A percentile compares a stretch with the other conserved stretches of the same genome.
phyloP scores from a whole-genome alignment of 805 yeast genomes.

The Candida yuanshanica region DNA sequence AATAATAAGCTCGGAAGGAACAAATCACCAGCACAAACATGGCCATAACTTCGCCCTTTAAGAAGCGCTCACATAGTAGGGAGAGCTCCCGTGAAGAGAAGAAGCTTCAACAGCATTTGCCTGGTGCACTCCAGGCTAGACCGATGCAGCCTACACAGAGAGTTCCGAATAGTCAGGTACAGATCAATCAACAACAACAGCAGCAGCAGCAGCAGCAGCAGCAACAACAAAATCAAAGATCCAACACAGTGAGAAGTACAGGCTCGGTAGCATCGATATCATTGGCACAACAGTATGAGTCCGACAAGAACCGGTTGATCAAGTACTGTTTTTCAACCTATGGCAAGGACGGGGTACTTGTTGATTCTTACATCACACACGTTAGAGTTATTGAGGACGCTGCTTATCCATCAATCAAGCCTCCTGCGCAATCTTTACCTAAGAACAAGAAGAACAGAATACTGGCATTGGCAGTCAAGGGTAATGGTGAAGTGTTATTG shows the following conservation, averaged over 20 bases:
- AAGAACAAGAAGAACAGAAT: slow-evolving; percentile 56
- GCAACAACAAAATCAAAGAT: slow-evolving; percentile 19
- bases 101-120: not conserved
- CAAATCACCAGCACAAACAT: too few species aligned
- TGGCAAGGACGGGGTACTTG: slow-evolving; percentile 36
- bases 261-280: slow-evolving; percentile 25
- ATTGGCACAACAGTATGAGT: slow-evolving; percentile 53
- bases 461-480: slow-evolving; percentile 50
- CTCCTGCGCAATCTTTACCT: slow-evolving; percentile 47
- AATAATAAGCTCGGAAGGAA: not conserved
- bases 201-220: slow-evolving; percentile 15
- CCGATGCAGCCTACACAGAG: slow-evolving; percentile 5
- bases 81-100: slow-evolving; percentile 26
- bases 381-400: slow-evolving; percentile 71
- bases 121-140: slow-evolving; percentile 9
- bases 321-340: slow-evolving; percentile 43
- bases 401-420: slow-evolving; percentile 59
- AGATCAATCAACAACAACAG: slow-evolving; percentile 11
- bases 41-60: slow-evolving; percentile 33
- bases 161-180: slow-evolving; percentile 8
- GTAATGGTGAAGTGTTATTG: slow-evolving; percentile 60
- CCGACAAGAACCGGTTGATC: slow-evolving; percentile 44
- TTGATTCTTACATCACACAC: slow-evolving; percentile 69
- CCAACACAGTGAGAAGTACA: slow-evolving; percentile 22
- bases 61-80: slow-evolving; percentile 27